Percentiles rank a stretch among this genome's conserved stretches.
phyloP scores from a whole-genome alignment of 306 rosid genomes.

The Canavalia gladiata region DNA sequence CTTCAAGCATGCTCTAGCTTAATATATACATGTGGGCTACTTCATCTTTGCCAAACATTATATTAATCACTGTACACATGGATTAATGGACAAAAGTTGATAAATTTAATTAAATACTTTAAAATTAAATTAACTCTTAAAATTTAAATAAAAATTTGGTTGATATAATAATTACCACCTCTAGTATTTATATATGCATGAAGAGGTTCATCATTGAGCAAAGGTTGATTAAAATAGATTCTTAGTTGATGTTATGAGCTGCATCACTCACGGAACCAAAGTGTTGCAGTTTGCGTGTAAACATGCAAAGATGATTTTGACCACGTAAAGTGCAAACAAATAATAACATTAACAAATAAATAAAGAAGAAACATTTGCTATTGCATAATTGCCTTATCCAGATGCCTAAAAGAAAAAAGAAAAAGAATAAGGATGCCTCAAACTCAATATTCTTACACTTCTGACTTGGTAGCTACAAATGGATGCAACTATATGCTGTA shows the following conservation, averaged over 20 bases:
- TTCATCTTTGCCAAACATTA: neutral
- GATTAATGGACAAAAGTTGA: too few species aligned
- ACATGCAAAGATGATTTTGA: constrained; percentile 29
- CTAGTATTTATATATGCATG: neutral
- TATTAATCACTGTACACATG: neutral
- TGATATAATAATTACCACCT: too few species aligned
- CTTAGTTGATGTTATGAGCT: constrained; percentile 1
- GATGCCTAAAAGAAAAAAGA: neutral
- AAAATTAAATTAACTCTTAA: too few species aligned
- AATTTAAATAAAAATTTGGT: too few species aligned
- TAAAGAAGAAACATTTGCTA: neutral
- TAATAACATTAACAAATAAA: neutral
- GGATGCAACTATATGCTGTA: constrained; percentile 6
- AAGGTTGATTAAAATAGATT: neutral
- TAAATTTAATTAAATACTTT: too few species aligned
- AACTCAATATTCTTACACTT: neutral
- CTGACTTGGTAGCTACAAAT: constrained; percentile 3
- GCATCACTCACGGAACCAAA: neutral
- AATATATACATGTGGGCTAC: neutral
- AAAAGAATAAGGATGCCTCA: neutral
- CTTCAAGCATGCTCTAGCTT: neutral
- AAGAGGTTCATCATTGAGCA: neutral
- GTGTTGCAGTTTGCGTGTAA: constrained; percentile 38
- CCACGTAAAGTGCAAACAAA: neutral
- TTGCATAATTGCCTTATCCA: neutral